Conservation (phyloP, 441 rosid species). For the Sinapis alba region DNA sequence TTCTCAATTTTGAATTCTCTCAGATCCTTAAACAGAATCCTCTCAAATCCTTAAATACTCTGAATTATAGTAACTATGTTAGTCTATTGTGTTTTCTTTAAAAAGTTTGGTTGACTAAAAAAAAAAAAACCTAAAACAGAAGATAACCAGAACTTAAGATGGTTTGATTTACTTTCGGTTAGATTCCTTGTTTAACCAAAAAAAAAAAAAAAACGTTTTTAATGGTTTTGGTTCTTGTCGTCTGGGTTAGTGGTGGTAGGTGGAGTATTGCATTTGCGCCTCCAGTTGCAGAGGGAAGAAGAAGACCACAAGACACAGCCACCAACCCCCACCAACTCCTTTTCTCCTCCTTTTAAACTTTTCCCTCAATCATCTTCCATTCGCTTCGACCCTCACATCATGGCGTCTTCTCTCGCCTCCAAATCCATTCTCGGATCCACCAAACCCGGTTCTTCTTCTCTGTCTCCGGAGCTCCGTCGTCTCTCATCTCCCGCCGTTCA, state of each 20-base stretch:
- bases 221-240: slow-evolving; percentile 6
- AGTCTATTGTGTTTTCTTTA: no score
- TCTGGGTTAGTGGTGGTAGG: slow-evolving; percentile 32
- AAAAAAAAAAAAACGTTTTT: background rate
- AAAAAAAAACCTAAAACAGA: slow-evolving; percentile 1
- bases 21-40: no score
- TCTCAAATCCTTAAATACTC: no score
- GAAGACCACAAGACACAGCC: slow-evolving; percentile 7
- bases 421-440: slow-evolving; percentile 61
- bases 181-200: background rate
- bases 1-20: no score
- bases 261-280: slow-evolving; percentile 7
- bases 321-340: slow-evolving; percentile 42
- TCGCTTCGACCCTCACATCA: slow-evolving; percentile 21
- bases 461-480: slow-evolving; percentile 52
- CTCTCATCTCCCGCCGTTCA: slow-evolving; percentile 53
- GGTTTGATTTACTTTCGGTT: background rate
- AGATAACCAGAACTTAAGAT: background rate
- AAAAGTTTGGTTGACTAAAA: no score
- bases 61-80: no score
- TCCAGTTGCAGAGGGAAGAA: slow-evolving; percentile 16
- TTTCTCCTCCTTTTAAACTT: slow-evolving; percentile 22
- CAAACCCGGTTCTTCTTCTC: slow-evolving; percentile 38
- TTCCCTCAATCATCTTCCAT: slow-evolving; percentile 20
- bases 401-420: slow-evolving; percentile 68